Conservation (phyloP, 768 basidiomycete genomes). For the Lactifluus rugatus region DNA sequence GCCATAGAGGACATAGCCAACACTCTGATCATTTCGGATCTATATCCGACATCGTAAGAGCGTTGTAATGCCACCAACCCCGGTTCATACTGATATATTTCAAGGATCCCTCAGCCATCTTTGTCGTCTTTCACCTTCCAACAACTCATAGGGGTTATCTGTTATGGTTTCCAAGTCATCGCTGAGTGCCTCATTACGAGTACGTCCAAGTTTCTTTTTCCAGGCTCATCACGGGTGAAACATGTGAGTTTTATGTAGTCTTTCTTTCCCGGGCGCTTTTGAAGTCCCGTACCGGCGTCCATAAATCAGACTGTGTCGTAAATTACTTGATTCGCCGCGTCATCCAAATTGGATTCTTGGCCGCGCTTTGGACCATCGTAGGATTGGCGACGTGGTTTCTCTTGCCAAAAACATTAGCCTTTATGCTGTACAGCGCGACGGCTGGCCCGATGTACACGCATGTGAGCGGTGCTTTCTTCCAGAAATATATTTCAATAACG, state of each 20-base stretch:
- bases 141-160: not conserved
- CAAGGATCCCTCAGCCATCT: not conserved
- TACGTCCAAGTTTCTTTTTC: not conserved
- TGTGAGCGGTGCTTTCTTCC: not conserved
- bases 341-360: not conserved
- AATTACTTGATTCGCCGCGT: not conserved
- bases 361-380: not conserved
- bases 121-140: not conserved
- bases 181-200: not conserved
- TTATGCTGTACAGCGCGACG: not conserved
- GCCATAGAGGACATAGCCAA: not conserved
- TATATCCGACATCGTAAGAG: not conserved
- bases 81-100: not conserved
- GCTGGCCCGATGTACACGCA: not conserved
- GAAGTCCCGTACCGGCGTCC: not conserved
- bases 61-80: not conserved
- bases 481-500: not conserved
- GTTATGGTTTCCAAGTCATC: not conserved
- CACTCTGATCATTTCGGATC: not conserved
- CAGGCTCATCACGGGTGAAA: not conserved
- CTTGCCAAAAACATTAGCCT: not conserved
- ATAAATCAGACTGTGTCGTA: not conserved
- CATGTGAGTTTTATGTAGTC: not conserved
- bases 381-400: not conserved
- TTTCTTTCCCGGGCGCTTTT: not conserved